These are phyloP conservation scores for Emergomyces orientalis DNA, from an alignment of 2,329 filamentous ascomycete genomes.

Conservation along the genomic window DNA sequence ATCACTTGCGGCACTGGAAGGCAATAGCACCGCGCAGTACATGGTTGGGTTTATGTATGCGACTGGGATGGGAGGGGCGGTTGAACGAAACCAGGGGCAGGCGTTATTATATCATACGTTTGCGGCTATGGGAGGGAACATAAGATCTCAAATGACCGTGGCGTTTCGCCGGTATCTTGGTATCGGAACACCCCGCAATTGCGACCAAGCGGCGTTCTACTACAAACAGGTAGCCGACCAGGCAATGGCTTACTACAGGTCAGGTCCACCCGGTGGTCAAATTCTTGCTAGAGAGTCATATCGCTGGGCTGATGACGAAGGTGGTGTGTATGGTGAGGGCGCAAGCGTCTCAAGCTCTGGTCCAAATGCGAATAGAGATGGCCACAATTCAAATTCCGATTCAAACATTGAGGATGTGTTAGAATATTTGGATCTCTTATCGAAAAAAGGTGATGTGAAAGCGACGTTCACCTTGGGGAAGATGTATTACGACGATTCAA, in stretches of 20 bases:
- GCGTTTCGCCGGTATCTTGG: conserved; percentile 78
- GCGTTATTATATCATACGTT: conserved; percentile 91
- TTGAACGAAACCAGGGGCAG: conserved; percentile 79
- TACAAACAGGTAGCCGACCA: conserved; percentile 94
- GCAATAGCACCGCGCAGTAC: conserved; percentile 87
- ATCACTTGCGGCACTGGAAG: conserved; percentile 62
- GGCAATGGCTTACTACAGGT: conserved; percentile 76
- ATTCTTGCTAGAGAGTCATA: conserved; percentile 68
- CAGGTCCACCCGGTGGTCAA: conserved; percentile 82
- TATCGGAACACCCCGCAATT: conserved; percentile 76
- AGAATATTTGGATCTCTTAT: conserved; percentile 85
- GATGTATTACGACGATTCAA: conserved; percentile 79
- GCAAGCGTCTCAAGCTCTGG: conserved; percentile 86
- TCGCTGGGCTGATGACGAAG: conserved; percentile 79
- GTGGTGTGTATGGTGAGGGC: conserved; percentile 90
- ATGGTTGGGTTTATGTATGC: conserved; percentile 96
- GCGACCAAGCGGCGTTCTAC: conserved; percentile 73
- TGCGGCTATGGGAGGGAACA: conserved; percentile 73
- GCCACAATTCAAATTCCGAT: conserved; percentile 68
- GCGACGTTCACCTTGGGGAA: conserved; percentile 78
- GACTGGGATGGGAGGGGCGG: conserved; percentile 74
- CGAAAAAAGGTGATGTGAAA: conserved; percentile 78
- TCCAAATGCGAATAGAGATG: conserved; percentile 64
- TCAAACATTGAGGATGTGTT: conserved; percentile 87
- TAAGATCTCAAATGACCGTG: conserved; percentile 84